Evolutionary conservation across 2,329 filamentous ascomycete genomes (phyloP), one percentile per base, ranked within the genome.

Genomic region (Beauveria sp.): DNA sequence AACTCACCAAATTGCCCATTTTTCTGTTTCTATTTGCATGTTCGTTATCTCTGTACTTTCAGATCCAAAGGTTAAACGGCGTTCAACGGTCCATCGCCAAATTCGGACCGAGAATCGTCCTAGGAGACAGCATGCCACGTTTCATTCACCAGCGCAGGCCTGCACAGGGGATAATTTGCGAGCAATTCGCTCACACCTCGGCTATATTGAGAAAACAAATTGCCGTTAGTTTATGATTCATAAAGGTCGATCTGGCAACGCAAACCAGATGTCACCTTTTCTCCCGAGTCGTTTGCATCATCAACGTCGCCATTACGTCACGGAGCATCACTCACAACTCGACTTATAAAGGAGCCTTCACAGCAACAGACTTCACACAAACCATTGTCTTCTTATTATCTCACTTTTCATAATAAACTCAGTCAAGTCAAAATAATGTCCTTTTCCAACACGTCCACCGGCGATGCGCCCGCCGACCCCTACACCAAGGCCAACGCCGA

Each of bases 401-500:
- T 16, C 16, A n/a, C 7, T 45, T 45, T 24, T 9, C 3, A 43
- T 2, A 16, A n/a, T 12, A n/a, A 43, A 31, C 16, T 6, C 16
- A 38, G 14, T 45, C 42, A 28, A 57, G 1, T 2, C n/a, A 18
- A 46, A n/a, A 76, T 65, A n/a, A 86, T 69, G 76, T 76, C 66
- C 68, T 73, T 70, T 69, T 73, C 73, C 72, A 88, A 88, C 73
- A 75, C 86, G 45, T 74, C 80, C 65, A 85, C 84, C 48, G 86
- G 84, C 70, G 77, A 76, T 74, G 85, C 88, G 75, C 77, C 84
- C 48, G 84, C 80, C 59, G 89, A 95, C 75, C 90, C 90, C 2
- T 96, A 96, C 80, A 91, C 85, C 71, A 84, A 87, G 76, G 92
- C 90, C 76, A 79, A 85, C 62, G 82, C 91, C 50, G 81, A 86